Conservation (phyloP, 2,329 filamentous ascomycete species). For the Verticillium tricorpus region DNA sequence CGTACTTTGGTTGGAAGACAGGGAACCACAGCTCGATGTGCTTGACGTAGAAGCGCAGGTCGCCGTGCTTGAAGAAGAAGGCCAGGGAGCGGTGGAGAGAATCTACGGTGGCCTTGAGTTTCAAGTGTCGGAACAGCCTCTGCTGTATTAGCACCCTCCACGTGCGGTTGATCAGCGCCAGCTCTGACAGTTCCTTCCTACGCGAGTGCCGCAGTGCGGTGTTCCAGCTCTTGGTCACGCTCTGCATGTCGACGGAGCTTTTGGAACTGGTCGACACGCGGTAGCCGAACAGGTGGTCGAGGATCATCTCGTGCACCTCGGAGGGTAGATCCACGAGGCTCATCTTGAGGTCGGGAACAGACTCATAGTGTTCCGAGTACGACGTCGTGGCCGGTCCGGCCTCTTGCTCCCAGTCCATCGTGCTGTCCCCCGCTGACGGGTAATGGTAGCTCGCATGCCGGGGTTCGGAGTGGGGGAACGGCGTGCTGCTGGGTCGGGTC, state of each 20-base stretch:
- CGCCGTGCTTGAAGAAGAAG: slow-evolving; percentile 55
- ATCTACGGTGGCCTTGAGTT: slow-evolving; percentile 66
- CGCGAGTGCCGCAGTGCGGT: slow-evolving; percentile 63
- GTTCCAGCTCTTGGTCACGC: slow-evolving; percentile 55
- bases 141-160: slow-evolving; percentile 68
- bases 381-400: not conserved
- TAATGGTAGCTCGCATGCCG: not conserved
- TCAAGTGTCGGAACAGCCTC: slow-evolving; percentile 70
- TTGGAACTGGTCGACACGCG: slow-evolving; percentile 57
- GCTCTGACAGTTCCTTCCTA: slow-evolving; percentile 60
- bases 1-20: slow-evolving; percentile 59
- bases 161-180: slow-evolving; percentile 57
- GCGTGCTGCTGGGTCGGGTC: slow-evolving; percentile 54
- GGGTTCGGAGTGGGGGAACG: slow-evolving; percentile 32
- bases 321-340: slow-evolving; percentile 42
- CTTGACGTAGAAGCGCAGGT: slow-evolving; percentile 60
- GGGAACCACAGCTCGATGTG: slow-evolving; percentile 77
- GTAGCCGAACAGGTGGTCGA: slow-evolving; percentile 68
- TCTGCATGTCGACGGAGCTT: slow-evolving; percentile 49
- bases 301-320: slow-evolving; percentile 68
- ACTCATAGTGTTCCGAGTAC: not conserved
- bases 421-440: not conserved
- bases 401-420: not conserved
- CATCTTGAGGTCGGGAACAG: not conserved
- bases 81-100: slow-evolving; percentile 53